Percentiles rank a stretch among this genome's conserved stretches.
phyloP scores from a whole-genome alignment of 148 eudicot species.

The Vaccinium myrtillus region DNA sequence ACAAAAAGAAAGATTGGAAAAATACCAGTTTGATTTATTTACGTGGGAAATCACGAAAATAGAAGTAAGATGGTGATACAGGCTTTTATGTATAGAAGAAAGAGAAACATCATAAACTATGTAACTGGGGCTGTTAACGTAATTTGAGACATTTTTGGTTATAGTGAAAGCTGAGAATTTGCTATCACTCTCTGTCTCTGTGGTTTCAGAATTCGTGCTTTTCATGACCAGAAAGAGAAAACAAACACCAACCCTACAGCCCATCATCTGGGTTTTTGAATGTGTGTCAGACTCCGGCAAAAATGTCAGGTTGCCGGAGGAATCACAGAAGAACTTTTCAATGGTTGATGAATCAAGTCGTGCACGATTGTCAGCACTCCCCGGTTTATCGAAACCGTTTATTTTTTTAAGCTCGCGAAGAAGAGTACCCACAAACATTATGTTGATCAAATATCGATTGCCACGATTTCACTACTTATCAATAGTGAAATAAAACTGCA shows the following conservation, averaged over 20 bases:
- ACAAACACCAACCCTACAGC: neutral
- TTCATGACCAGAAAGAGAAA: neutral
- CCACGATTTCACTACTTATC: too few species aligned
- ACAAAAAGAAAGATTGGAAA: neutral
- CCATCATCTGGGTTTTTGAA: neutral
- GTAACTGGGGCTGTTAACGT: neutral
- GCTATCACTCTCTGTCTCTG: constrained; percentile 1
- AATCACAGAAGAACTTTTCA: neutral
- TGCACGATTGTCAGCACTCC: neutral
- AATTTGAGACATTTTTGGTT: constrained; percentile 13
- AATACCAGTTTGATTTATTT: neutral
- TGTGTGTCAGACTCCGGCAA: constrained; percentile 20
- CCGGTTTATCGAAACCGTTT: neutral
- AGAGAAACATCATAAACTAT: constrained; percentile 18
- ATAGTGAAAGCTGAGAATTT: constrained; percentile 33
- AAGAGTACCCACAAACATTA: neutral
- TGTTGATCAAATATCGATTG: neutral
- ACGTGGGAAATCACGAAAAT: neutral
- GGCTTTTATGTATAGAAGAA: constrained; percentile 4
- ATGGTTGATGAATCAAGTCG: neutral
- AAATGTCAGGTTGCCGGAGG: constrained; percentile 5
- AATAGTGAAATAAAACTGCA: too few species aligned
- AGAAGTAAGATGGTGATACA: neutral
- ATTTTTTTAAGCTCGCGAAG: neutral
- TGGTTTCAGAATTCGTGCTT: constrained; percentile 18